phyloP scores from a whole-genome alignment of 192 early-diverging fungal species.

The Entomortierella chlamydospora region DNA sequence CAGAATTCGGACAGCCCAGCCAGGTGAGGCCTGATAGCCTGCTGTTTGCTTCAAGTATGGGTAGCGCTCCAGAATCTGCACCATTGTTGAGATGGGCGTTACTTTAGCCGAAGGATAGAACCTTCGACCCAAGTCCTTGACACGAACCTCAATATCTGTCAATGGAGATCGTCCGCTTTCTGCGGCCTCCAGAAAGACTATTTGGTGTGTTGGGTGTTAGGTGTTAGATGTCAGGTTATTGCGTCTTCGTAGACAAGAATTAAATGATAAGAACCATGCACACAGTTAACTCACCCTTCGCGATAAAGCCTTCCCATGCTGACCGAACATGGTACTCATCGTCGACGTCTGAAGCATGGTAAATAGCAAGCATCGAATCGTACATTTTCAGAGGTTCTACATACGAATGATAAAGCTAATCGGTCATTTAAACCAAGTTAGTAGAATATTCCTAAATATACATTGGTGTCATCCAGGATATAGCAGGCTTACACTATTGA shows the following conservation, averaged over 20 bases:
- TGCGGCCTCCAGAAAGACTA: slow-evolving; percentile 36
- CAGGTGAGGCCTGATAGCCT: slow-evolving; percentile 18
- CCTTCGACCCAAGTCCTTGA: slow-evolving; percentile 41
- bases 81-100: slow-evolving; percentile 36
- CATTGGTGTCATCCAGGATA: neutral
- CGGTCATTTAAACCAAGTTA: neutral
- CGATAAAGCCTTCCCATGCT: slow-evolving; percentile 50
- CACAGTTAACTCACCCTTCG: slow-evolving; percentile 30
- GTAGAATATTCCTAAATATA: neutral
- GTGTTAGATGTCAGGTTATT: neutral
- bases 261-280: too few species aligned
- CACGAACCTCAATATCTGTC: slow-evolving; percentile 45
- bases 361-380: slow-evolving; percentile 50
- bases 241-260: too few species aligned
- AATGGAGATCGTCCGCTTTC: slow-evolving; percentile 33
- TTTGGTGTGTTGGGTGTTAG: neutral
- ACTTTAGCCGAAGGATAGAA: slow-evolving; percentile 53
- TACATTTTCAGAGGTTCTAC: slow-evolving; percentile 51
- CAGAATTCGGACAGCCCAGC: slow-evolving; percentile 47
- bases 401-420: slow-evolving; percentile 34
- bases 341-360: slow-evolving; percentile 44
- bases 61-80: slow-evolving; percentile 45
- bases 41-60: slow-evolving; percentile 46
- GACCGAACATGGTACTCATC: slow-evolving; percentile 50
- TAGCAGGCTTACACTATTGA: slow-evolving; percentile 21